These are phyloP conservation scores for Trichosanthes truncata DNA, from an alignment of 306 rosid genomes.

Conservation along the genomic window DNA sequence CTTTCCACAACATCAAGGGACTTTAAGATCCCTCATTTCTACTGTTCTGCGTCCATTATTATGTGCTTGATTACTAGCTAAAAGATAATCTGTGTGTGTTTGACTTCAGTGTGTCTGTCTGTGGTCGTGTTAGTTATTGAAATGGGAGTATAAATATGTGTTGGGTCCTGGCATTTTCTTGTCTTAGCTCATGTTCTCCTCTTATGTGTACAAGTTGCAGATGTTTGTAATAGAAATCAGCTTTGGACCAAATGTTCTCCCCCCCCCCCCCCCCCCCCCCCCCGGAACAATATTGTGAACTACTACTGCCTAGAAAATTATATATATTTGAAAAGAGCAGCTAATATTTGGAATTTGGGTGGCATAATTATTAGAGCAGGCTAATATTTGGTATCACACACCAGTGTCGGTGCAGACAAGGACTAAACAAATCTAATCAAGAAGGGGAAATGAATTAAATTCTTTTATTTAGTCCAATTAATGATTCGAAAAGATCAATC, in stretches of 20 bases:
- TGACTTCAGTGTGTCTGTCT: background rate
- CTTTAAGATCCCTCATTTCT: background rate
- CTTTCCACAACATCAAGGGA: background rate
- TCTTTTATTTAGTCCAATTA: background rate
- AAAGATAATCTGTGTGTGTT: constrained; percentile 5
- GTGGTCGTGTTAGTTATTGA: background rate
- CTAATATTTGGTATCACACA: background rate
- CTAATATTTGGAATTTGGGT: background rate
- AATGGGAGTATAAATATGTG: background rate
- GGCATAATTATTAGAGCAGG: background rate
- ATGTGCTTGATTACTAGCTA: background rate
- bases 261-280: too few species aligned
- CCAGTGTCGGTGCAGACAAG: background rate
- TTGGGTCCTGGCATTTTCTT: background rate
- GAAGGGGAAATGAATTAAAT: background rate
- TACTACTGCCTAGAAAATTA: background rate
- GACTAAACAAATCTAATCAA: background rate
- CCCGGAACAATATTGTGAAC: background rate
- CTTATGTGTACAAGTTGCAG: background rate
- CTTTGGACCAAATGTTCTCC: background rate
- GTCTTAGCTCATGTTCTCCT: background rate
- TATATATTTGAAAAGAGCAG: background rate
- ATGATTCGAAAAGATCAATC: background rate
- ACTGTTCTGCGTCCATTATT: background rate
- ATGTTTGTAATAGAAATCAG: constrained; percentile 3